Base-by-base conservation (phyloP, 257 asterid species). In the Gynochthodes officinalis region DNA sequence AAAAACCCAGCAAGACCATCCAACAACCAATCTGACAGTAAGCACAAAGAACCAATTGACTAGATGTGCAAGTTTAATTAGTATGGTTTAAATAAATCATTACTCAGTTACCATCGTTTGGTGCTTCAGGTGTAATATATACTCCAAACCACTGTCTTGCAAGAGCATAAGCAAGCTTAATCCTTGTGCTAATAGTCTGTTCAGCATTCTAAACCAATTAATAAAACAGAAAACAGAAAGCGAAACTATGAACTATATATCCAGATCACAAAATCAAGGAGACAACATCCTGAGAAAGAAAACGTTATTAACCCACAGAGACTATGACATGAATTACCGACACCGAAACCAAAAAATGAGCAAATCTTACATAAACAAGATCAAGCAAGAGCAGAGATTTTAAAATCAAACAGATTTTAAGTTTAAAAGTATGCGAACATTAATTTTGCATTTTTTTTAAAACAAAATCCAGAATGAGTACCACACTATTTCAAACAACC, bases 91-190 rank as follows among this genome's bases (percentile, higher is more conserved):
- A 70, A 74, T 49, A 72, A 66, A 30, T 30, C 42, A 48, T 67
- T 28, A 63, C 59, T 46, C 64, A 33, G 63, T 78, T 85, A 93
- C 99, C 98, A 84, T 95, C 99, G 75, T 78, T 87, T 66, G 96
- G 95, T 74, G 89, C 82, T 76, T 95, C 99, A 65, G 98, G 89
- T 64, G 90, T 86, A 75, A 95, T 95, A 80, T 81, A 95, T 72
- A 89, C 97, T 72, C 99, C 99, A 89, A 92, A 95, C 98, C 98
- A 91, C 87, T 92, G 99, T 76, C 88, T 87, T 60, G 99, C 96
- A 74, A 95, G 99, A 72, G 99, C 92, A 87, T 87, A 76, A 64
- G 98, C 92, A 84, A 95, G 95, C 84, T 82, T 88, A 73, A 90
- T 86, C 95, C 98, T 92, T 39, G 99, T 86, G 83, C 86, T 92